Evolutionary conservation across 345 rosid species (phyloP), one percentile per base, ranked within the genome.

Genomic region (Corymbia maculata): DNA sequence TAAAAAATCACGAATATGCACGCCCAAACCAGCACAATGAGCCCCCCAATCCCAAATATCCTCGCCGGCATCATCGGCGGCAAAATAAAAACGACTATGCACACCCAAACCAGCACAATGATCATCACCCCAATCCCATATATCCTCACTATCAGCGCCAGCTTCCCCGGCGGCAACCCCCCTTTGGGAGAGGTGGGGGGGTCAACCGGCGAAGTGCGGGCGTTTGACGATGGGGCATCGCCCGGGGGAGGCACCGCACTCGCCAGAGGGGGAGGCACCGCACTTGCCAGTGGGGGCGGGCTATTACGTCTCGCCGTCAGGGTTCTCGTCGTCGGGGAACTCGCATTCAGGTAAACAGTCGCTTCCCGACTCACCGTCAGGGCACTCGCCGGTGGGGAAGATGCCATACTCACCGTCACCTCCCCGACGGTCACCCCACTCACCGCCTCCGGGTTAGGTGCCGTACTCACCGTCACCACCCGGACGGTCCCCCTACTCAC

Each of bases 101-200:
- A 53, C 79, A 90, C 90, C 79, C 85, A 86, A 85, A 89, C 85
- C 87, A 91, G 86, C 85, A 91, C 91, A 57, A 88, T 53, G 32
- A n/a, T n/a, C n/a, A 89, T 16, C 49, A 89, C 91, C 52, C 91
- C 93, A n/a, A 91, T 68, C 79, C 17, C 91, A 11, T n/a, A n/a
- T n/a, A 87, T 86, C 57, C 93, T 91, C 30, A 88, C 87, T 30
- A 84, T 68, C 28, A 91, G 90, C 51, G 88, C 93, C 32, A 91
- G 59, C 8, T 90, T 79, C 53, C 90, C 90, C 79, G 47, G 85
- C 57, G 91, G 91, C 79, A 90, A 70, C 89, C 88, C 9, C 75
- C 70, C 55, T 1, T 52, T 6, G 8, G 55, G 55, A 16, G 55
- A 52, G 55, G 50, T 44, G 51, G 13, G 85, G 92, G 52, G 50